Conservation (phyloP, 192 early-diverging fungal species). For the Backusella luteola region DNA sequence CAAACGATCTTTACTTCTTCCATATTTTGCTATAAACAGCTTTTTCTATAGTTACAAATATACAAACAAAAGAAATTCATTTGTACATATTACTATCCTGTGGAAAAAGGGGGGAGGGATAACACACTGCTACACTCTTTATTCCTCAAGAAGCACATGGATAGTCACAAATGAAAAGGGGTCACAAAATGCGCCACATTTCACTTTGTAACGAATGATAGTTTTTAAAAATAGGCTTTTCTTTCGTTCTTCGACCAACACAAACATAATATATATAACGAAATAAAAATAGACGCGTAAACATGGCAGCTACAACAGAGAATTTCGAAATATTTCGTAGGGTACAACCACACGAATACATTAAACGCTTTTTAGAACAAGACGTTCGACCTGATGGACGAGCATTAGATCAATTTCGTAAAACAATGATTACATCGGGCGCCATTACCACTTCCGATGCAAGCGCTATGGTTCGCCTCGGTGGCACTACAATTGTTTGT, state of each 20-base stretch:
- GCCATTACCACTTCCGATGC: conserved; percentile 80
- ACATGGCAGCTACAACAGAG: conserved; percentile 1
- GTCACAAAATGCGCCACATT: background rate
- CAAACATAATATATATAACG: background rate
- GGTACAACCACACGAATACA: conserved; percentile 86
- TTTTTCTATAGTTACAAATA: too few species aligned
- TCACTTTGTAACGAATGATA: background rate
- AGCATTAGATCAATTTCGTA: conserved; percentile 64
- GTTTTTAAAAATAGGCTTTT: background rate
- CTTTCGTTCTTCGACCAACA: background rate
- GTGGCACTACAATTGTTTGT: conserved; percentile 87
- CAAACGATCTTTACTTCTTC: background rate
- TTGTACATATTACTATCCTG: too few species aligned
- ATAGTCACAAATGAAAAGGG: background rate
- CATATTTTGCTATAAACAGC: background rate
- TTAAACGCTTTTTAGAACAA: conserved; percentile 78
- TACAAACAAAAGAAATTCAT: too few species aligned
- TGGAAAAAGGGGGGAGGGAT: too few species aligned
- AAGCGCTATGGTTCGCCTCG: conserved; percentile 83
- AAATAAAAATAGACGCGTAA: background rate
- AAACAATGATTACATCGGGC: conserved; percentile 61
- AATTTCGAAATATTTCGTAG: conserved; percentile 77
- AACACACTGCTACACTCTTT: too few species aligned
- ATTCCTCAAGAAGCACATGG: background rate
- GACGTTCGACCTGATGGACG: conserved; percentile 84